Conservation (phyloP, 495 filamentous ascomycete species). For the Penicillium robsamsonii region DNA sequence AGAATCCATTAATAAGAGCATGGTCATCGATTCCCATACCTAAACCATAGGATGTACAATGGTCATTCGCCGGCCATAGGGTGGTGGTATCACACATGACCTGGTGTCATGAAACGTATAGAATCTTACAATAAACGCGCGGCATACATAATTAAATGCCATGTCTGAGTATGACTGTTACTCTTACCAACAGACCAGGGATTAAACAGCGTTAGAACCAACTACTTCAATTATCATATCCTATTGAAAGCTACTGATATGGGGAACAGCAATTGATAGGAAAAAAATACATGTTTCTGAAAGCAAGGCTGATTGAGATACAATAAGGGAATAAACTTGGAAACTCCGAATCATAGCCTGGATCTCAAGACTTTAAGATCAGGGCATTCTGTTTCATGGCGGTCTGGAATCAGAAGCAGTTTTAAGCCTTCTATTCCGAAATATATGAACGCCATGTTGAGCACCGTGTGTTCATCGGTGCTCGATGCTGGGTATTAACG, state of each 20-base stretch:
- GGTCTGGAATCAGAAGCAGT: neutral
- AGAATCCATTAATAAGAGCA: neutral
- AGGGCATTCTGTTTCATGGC: conserved; percentile 6
- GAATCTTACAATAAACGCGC: neutral
- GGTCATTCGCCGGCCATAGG: neutral
- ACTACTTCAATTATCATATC: conserved; percentile 6
- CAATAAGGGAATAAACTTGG: conserved; percentile 13
- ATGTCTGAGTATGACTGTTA: neutral
- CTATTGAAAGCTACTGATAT: neutral
- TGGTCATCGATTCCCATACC: neutral
- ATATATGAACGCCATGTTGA: conserved; percentile 27
- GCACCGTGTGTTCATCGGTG: conserved; percentile 17
- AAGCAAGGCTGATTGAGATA: conserved; percentile 10
- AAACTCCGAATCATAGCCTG: conserved; percentile 16
- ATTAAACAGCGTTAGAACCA: neutral
- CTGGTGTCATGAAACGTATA: neutral
- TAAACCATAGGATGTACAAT: neutral
- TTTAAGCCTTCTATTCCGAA: neutral
- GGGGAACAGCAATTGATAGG: conserved; percentile 3
- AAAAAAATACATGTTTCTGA: conserved; percentile 11
- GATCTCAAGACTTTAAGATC: neutral
- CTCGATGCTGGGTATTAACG: conserved; percentile 35
- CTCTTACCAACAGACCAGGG: neutral
- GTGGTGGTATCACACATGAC: neutral
- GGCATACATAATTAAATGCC: neutral